A percentile compares a stretch with the other conserved stretches of the same genome.
Evolutionary conservation across 2,329 filamentous ascomycete species (phyloP).

Genomic region (Aspergillus sp.): DNA sequence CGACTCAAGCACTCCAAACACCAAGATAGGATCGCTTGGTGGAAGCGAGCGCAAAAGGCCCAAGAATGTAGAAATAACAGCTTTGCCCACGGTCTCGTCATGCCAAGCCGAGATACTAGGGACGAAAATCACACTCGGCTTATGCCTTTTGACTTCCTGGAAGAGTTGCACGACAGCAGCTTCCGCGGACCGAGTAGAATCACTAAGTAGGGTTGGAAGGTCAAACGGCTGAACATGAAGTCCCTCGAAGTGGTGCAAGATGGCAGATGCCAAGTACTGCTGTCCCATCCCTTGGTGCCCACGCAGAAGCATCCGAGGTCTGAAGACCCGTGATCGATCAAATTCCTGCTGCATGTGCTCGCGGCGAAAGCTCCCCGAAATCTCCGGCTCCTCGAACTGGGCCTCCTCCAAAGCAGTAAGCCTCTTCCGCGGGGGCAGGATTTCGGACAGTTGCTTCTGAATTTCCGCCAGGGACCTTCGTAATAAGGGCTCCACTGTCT

Average conservation of each 20-base stretch:
- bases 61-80: slow-evolving; percentile 70
- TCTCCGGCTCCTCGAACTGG: slow-evolving; percentile 78
- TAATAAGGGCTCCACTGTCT: slow-evolving; percentile 73
- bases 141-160: slow-evolving; percentile 85
- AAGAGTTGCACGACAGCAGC: slow-evolving; percentile 87
- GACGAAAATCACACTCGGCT: slow-evolving; percentile 92
- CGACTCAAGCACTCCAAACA: slow-evolving; percentile 77
- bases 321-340: slow-evolving; percentile 78
- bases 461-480: slow-evolving; percentile 65
- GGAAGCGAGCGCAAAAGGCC: slow-evolving; percentile 74
- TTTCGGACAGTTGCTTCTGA: slow-evolving; percentile 60
- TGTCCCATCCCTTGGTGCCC: slow-evolving; percentile 91
- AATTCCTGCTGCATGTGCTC: slow-evolving; percentile 75
- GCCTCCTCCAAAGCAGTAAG: slow-evolving; percentile 89
- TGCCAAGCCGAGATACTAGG: slow-evolving; percentile 80
- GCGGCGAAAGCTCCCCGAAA: slow-evolving; percentile 74
- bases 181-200: slow-evolving; percentile 72
- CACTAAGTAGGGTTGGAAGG: slow-evolving; percentile 75
- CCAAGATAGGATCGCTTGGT: slow-evolving; percentile 82
- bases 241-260: slow-evolving; percentile 86
- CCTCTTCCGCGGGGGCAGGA: slow-evolving; percentile 79
- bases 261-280: slow-evolving; percentile 73
- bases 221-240: slow-evolving; percentile 94
- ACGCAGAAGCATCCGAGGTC: slow-evolving; percentile 75
- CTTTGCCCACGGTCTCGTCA: slow-evolving; percentile 59